Base-by-base conservation (phyloP, 2,329 filamentous ascomycete species). In the Rutstroemia sp. region DNA sequence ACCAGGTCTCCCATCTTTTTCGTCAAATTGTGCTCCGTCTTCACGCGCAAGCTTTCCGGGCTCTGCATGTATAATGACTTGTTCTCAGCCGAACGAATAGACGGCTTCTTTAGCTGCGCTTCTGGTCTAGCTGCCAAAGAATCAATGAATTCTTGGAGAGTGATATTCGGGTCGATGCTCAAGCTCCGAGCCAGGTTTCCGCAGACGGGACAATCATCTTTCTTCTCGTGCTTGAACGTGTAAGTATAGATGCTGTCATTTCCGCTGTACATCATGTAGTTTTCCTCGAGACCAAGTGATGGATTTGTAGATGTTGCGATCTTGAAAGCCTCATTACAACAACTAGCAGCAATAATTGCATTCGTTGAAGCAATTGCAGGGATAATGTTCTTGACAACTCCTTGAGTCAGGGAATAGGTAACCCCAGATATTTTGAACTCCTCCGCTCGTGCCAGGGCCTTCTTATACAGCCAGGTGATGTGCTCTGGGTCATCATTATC, bases 241-340 rank as follows among this genome's bases (percentile, higher is more conserved):
- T 96, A 96, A 0, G 94, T 99, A 75, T 99, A 99, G 63, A 99
- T 87, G 63, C 88, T 82, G 67, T 95, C 92, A 67, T 97, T 92
- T 48, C 95, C 94, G 12, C 90, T 96, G 72, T 99, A 99, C 89
- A 96, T 96, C 92, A 97, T 97, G 75, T 99, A 99, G 71, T 96
- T 95, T 56, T 87, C 87, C 46, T 87, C 84, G 61, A 83, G 78
- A 12, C 87, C 88, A 16, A 99, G 78, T 61, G 85, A 86, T 0
- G 92, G 90, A 34, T 92, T 94, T 39, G 86, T 83, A 49, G 80
- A 83, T 14, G 90, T 95, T 44, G 87, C 88, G 61, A 99, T 89
- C 74, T 99, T 99, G 74, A 97, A 85, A 1, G 92, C 92, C 73
- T 99, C 94, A 63, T 96, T 97, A 73, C 94, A 97, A 73, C 92